Conservation (phyloP, 495 filamentous ascomycete genomes). For the Xylaria sp. region DNA sequence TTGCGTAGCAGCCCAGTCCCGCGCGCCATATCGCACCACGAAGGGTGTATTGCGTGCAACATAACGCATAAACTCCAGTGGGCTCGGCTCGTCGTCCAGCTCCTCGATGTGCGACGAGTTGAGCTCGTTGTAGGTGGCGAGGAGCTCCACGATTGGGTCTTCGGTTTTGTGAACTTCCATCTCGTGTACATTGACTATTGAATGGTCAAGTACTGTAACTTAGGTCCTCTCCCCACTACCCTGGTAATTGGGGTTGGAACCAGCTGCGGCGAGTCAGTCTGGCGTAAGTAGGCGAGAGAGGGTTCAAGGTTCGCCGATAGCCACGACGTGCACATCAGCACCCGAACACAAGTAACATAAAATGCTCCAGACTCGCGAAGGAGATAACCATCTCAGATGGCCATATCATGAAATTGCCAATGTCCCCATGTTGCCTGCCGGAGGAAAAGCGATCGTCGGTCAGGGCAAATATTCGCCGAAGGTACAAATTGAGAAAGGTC, state of each 20-base stretch:
- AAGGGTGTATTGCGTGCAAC: constrained; percentile 73
- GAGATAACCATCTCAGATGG: constrained; percentile 4
- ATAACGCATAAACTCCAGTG: constrained; percentile 76
- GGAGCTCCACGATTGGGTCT: constrained; percentile 59
- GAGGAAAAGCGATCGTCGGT: constrained; percentile 5
- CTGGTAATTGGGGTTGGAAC: neutral
- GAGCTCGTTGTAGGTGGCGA: constrained; percentile 71
- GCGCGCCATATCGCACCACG: constrained; percentile 64
- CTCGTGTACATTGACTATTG: neutral
- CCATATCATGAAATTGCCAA: neutral
- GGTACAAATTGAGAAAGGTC: constrained; percentile 23
- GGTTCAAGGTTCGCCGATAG: constrained; percentile 4
- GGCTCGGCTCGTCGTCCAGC: constrained; percentile 65
- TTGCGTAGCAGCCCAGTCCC: constrained; percentile 62
- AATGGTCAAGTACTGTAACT: neutral
- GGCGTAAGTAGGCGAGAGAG: neutral
- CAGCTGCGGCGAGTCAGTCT: constrained; percentile 17
- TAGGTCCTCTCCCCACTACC: constrained; percentile 9
- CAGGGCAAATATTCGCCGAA: constrained; percentile 20
- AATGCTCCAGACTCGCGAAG: neutral
- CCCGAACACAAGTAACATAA: neutral
- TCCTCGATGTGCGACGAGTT: constrained; percentile 64
- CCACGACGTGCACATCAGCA: neutral
- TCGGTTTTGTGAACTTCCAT: constrained; percentile 20
- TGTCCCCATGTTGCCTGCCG: constrained; percentile 16